A percentile compares a stretch with the other conserved stretches of the same genome.
Conservation (phyloP, 2,329 filamentous ascomycete species). For the Diplodia intermedia region DNA sequence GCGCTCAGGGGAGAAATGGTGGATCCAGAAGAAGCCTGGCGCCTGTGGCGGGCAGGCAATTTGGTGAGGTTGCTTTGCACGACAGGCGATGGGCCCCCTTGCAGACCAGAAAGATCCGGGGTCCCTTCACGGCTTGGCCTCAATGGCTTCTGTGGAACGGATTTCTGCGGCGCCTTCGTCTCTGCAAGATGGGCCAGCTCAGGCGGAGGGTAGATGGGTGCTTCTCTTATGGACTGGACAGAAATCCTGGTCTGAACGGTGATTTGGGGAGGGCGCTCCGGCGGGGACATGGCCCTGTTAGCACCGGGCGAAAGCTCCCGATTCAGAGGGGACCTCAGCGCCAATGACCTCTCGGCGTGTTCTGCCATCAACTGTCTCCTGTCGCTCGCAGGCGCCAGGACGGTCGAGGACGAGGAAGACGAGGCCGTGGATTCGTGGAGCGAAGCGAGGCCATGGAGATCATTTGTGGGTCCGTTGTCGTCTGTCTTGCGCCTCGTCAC, state of each 20-base stretch:
- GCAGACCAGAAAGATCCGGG: constrained; percentile 51
- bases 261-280: constrained; percentile 52
- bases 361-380: constrained; percentile 23
- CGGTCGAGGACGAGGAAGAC: constrained; percentile 74
- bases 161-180: constrained; percentile 58
- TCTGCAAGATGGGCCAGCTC: constrained; percentile 65
- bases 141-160: constrained; percentile 47
- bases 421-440: constrained; percentile 74
- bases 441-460: constrained; percentile 66
- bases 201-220: constrained; percentile 44
- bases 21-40: constrained; percentile 55
- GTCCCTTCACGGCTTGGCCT: constrained; percentile 57
- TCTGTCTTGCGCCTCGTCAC: constrained; percentile 65
- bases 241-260: constrained; percentile 30
- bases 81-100: constrained; percentile 57
- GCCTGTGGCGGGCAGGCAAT: constrained; percentile 56
- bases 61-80: constrained; percentile 63
- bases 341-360: constrained; percentile 42
- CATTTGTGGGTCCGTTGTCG: constrained; percentile 55
- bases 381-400: constrained; percentile 50
- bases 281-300: not conserved
- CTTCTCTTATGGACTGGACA: constrained; percentile 16
- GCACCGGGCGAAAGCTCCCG: constrained; percentile 43
- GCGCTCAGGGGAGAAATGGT: constrained; percentile 14
- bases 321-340: constrained; percentile 38